A percentile compares a stretch with the other conserved stretches of the same genome.
Evolutionary conservation across 2,329 filamentous ascomycete species (phyloP).

Genomic region (Clonostachys solani): DNA sequence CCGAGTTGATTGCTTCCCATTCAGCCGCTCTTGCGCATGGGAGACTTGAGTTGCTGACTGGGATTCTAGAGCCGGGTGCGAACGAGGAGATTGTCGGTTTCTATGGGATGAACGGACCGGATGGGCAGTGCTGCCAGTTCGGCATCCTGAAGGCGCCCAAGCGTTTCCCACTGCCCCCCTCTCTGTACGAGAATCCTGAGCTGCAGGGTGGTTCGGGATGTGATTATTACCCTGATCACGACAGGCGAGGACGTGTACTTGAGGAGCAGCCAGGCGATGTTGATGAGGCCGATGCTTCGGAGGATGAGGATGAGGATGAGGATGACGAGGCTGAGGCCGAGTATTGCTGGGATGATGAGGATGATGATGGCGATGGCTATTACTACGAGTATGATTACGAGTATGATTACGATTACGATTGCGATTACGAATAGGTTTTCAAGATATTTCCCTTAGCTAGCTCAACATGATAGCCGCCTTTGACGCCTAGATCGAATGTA

Average conservation of each 20-base stretch:
- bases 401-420: conserved; percentile 42
- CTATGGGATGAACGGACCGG: conserved; percentile 27
- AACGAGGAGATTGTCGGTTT: conserved; percentile 40
- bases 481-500: no score
- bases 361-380: conserved; percentile 20
- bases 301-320: no score
- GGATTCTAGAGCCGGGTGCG: conserved; percentile 17
- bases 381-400: conserved; percentile 38
- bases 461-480: no score
- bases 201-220: conserved; percentile 22
- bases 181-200: conserved; percentile 33
- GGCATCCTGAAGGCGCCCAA: conserved; percentile 40
- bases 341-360: no score
- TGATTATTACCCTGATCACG: no score
- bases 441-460: no score
- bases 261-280: no score
- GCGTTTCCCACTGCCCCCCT: conserved; percentile 28
- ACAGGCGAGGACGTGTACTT: no score
- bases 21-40: neutral
- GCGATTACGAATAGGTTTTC: conserved; percentile 23
- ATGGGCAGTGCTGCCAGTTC: conserved; percentile 29
- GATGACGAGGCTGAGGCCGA: no score
- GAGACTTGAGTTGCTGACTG: neutral
- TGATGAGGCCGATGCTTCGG: no score
- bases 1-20: no score